Conservation (phyloP, 805 yeast species). For the Cyberlindnera mrakii region DNA sequence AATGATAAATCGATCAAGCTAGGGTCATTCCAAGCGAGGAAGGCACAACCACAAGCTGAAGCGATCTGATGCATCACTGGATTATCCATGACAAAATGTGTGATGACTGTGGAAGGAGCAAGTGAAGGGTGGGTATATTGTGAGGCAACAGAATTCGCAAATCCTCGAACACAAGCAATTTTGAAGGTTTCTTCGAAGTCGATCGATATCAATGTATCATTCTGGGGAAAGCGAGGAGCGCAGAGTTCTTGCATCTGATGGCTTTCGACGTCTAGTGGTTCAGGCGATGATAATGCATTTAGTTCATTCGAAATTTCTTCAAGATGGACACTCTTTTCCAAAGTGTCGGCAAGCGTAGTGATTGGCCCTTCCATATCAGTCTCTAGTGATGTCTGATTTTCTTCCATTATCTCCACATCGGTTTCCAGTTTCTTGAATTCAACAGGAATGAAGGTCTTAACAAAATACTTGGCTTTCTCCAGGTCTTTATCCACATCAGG, state of each 20-base stretch:
- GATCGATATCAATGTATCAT: neutral
- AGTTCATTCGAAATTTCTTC: no score
- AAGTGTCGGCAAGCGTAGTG: no score
- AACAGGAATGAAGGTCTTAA: neutral
- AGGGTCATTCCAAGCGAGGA: constrained; percentile 27
- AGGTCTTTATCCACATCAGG: neutral
- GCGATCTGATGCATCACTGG: constrained; percentile 27
- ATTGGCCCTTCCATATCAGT: no score
- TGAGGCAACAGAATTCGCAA: constrained; percentile 35
- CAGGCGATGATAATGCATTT: no score
- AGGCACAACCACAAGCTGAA: constrained; percentile 36
- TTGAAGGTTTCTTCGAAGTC: constrained; percentile 2
- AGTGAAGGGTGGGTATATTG: constrained; percentile 34
- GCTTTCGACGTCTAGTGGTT: no score
- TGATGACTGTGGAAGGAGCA: constrained; percentile 34
- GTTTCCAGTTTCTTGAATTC: no score
- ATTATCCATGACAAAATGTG: constrained; percentile 29
- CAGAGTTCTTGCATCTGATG: no score
- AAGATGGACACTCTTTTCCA: no score
- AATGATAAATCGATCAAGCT: constrained; percentile 21
- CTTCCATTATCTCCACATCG: no score
- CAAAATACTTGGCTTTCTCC: neutral
- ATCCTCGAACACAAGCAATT: constrained; percentile 31
- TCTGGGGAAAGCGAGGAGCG: no score
- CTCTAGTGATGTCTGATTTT: no score